Conservation (phyloP, 1,139 yeast genomes). For the Saccharomyces hybrid region DNA sequence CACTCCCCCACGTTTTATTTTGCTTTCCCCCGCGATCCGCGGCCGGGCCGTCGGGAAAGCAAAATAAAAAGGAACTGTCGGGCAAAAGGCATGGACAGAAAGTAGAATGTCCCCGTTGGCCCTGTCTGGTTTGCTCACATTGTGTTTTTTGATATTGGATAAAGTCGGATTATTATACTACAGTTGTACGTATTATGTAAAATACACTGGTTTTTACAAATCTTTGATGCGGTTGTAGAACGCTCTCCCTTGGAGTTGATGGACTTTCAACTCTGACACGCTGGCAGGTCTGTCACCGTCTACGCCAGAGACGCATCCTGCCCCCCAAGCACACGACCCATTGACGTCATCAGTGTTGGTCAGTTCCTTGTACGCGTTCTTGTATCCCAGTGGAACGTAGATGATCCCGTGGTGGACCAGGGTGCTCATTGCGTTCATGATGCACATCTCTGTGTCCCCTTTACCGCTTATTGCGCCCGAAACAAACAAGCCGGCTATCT, state of each 20-base stretch:
- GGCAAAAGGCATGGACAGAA: background rate
- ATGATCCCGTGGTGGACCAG: conserved; percentile 68
- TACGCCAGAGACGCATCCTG: conserved; percentile 62
- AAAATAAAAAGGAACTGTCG: background rate
- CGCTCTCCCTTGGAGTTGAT: conserved; percentile 44
- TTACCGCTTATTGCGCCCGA: conserved; percentile 69
- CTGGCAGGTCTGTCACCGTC: conserved; percentile 68
- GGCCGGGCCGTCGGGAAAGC: background rate
- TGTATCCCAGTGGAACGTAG: conserved; percentile 69
- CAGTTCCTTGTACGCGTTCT: conserved; percentile 45
- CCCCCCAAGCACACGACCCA: conserved; percentile 78
- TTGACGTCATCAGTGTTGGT: conserved; percentile 55
- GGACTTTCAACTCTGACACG: conserved; percentile 53
- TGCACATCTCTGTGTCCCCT: conserved; percentile 58
- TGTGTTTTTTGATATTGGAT: conserved; percentile 3
- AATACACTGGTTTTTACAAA: background rate
- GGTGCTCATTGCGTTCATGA: conserved; percentile 50
- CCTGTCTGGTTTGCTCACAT: background rate
- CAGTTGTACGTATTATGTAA: background rate
- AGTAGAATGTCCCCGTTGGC: background rate
- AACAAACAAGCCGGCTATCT: conserved; percentile 61
- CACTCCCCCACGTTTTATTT: background rate
- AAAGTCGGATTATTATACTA: background rate
- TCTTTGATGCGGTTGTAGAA: conserved; percentile 28
- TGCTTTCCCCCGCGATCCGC: background rate